Evolutionary conservation across 2,329 filamentous ascomycete species (phyloP).

Genomic region (Colletotrichum somersetense): DNA sequence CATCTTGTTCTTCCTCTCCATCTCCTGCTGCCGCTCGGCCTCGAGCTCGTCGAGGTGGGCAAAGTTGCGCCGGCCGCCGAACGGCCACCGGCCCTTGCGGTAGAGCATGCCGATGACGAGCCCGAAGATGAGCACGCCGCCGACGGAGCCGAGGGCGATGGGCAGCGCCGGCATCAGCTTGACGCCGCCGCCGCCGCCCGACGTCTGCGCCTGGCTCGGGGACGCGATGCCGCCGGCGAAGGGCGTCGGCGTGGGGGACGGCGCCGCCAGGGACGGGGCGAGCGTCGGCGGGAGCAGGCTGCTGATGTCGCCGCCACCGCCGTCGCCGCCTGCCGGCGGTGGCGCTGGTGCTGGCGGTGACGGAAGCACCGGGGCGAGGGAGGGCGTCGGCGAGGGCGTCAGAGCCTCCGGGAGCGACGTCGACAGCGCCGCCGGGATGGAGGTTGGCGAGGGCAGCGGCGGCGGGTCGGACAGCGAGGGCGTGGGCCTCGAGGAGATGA

Average conservation of each 20-base stretch:
- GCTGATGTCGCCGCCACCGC: neutral
- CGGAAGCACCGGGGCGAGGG: constrained; percentile 7
- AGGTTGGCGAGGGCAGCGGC: constrained; percentile 24
- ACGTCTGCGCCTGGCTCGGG: constrained; percentile 31
- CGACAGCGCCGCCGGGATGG: constrained; percentile 15
- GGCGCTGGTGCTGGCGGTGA: neutral
- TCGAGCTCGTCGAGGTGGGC: constrained; percentile 38
- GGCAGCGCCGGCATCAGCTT: constrained; percentile 42
- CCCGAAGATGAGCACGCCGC: constrained; percentile 40
- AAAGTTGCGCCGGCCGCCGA: constrained; percentile 20
- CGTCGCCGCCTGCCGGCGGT: neutral
- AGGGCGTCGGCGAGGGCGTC: constrained; percentile 13
- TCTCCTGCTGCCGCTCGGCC: constrained; percentile 36
- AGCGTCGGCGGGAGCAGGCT: neutral
- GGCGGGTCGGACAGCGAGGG: neutral
- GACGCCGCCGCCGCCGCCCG: constrained; percentile 12
- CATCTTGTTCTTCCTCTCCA: constrained; percentile 34
- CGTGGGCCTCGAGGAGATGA: constrained; percentile 29
- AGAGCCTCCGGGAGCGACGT: neutral
- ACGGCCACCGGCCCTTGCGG: constrained; percentile 37
- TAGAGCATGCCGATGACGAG: constrained; percentile 37
- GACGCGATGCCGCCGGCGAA: constrained; percentile 13
- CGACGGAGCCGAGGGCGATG: constrained; percentile 39
- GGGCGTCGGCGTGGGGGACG: constrained; percentile 23
- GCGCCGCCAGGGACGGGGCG: neutral